Conservation (phyloP, 345 rosid species). For the Iberis pinnata region DNA sequence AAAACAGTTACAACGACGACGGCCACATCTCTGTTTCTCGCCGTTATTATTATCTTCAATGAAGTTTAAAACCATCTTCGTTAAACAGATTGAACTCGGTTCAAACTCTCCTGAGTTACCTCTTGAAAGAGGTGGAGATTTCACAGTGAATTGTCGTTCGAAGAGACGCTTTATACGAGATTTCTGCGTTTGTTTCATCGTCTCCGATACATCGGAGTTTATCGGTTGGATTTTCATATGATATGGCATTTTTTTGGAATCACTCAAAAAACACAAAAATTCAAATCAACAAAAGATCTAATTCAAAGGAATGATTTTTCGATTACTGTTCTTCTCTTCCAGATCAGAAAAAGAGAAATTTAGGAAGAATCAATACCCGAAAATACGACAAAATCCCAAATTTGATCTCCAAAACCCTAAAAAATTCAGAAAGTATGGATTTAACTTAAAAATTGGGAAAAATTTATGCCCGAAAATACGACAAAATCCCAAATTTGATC, state of each 20-base stretch:
- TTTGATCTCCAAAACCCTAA: too few relatives aligned
- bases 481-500: conserved; percentile 22
- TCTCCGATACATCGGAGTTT: conserved; percentile 38
- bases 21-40: conserved; percentile 42
- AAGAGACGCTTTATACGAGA: conserved; percentile 78
- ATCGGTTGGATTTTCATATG: conserved; percentile 81
- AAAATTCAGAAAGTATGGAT: conserved; percentile 42
- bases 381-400: conserved; percentile 5
- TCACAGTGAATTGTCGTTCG: conserved; percentile 62
- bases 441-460: background rate
- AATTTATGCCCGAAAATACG: conserved; percentile 14
- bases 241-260: conserved; percentile 34
- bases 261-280: conserved; percentile 6
- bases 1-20: conserved; percentile 53
- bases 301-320: background rate
- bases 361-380: conserved; percentile 12
- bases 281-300: background rate
- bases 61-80: conserved; percentile 70
- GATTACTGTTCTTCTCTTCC: conserved; percentile 8
- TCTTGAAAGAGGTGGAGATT: conserved; percentile 28
- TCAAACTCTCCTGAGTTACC: conserved; percentile 50
- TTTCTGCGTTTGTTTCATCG: conserved; percentile 53
- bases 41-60: conserved; percentile 42
- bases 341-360: conserved; percentile 4
- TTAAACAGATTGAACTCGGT: conserved; percentile 70